Conservation (phyloP, 495 filamentous ascomycete genomes). For the Penicillium cosmopolitanum region DNA sequence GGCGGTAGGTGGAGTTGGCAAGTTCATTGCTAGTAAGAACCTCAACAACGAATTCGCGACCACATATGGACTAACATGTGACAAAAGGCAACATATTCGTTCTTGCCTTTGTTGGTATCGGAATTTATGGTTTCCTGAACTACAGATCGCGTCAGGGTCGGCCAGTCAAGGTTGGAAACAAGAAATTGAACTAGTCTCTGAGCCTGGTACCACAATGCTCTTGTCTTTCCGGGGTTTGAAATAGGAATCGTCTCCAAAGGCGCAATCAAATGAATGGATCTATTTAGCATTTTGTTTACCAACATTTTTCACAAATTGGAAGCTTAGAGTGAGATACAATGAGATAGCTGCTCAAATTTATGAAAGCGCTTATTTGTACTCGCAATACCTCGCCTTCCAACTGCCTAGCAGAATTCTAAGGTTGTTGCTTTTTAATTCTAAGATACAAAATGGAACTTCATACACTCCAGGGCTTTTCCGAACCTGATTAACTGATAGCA, state of each 20-base stretch:
- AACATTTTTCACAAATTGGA: too few species aligned
- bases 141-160: slow-evolving; percentile 8
- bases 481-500: background rate
- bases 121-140: slow-evolving; percentile 2
- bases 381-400: too few species aligned
- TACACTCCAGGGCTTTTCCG: background rate
- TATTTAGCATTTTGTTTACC: too few species aligned
- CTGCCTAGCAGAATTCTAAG: background rate
- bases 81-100: slow-evolving; percentile 8
- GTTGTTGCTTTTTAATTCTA: background rate
- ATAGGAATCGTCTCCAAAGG: background rate
- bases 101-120: slow-evolving; percentile 8
- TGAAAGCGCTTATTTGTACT: background rate
- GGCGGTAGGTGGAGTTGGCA: slow-evolving; percentile 6
- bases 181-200: slow-evolving; percentile 6
- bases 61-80: background rate
- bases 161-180: slow-evolving; percentile 4
- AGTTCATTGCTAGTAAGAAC: slow-evolving; percentile 10
- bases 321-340: background rate
- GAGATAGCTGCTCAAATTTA: background rate
- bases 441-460: background rate
- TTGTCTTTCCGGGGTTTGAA: background rate
- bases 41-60: background rate
- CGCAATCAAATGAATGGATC: background rate
- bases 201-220: background rate